Evolutionary conservation across 2,329 filamentous ascomycete species (phyloP).

Genomic region (Alternaria sp.): DNA sequence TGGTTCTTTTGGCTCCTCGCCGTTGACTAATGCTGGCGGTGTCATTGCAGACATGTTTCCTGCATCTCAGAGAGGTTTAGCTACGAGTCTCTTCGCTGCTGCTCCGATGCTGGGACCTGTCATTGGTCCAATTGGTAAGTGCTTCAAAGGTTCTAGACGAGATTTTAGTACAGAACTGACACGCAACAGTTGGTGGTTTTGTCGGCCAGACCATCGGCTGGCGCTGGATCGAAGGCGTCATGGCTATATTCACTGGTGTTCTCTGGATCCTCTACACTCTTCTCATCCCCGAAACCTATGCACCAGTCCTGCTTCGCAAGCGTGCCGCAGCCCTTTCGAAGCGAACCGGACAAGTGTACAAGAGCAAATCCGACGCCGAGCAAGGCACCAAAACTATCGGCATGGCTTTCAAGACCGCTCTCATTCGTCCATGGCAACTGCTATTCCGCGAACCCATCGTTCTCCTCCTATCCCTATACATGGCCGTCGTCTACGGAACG

Average conservation of each 20-base stretch:
- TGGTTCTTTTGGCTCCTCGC: conserved; percentile 68
- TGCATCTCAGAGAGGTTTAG: conserved; percentile 53
- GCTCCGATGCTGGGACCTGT: conserved; percentile 59
- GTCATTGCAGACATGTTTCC: conserved; percentile 25
- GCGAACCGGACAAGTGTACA: conserved; percentile 31
- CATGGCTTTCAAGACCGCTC: neutral
- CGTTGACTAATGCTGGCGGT: conserved; percentile 71
- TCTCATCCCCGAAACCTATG: conserved; percentile 66
- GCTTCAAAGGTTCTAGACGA: neutral
- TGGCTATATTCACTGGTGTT: conserved; percentile 51
- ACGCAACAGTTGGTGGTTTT: conserved; percentile 25
- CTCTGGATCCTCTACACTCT: conserved; percentile 41
- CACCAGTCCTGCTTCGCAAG: conserved; percentile 25
- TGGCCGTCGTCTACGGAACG: neutral
- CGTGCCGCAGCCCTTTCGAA: neutral
- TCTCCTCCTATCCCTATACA: neutral
- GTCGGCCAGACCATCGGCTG: neutral
- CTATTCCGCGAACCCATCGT: neutral
- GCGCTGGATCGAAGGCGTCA: conserved; percentile 53
- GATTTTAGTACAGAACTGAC: too few species aligned
- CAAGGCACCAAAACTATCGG: too few species aligned
- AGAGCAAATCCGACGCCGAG: conserved; percentile 55
- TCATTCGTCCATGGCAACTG: neutral
- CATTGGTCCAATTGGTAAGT: conserved; percentile 53
- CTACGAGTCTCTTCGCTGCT: conserved; percentile 54